phyloP scores from a whole-genome alignment of 805 yeast genomes.

The Cyberlindnera sargentensis region DNA sequence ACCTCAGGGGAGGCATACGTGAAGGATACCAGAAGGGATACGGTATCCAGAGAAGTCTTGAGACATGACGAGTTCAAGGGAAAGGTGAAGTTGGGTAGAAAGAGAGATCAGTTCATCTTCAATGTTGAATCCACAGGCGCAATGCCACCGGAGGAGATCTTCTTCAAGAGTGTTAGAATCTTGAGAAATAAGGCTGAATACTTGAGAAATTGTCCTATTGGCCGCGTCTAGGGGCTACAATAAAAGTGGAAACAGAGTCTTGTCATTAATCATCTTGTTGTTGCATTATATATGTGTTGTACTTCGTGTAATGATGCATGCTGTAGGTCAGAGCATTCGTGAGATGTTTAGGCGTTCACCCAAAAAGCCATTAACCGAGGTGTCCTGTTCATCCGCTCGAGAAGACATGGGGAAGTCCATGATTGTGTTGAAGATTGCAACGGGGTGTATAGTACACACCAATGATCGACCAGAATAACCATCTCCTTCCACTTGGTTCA shows the following conservation, averaged over 20 bases:
- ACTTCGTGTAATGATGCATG: not conserved
- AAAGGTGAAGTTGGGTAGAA: constrained; percentile 85
- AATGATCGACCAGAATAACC: constrained; percentile 39
- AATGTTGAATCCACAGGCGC: constrained; percentile 95
- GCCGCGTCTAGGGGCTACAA: constrained; percentile 27
- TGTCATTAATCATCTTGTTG: too few relatives aligned
- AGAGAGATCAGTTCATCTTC: constrained; percentile 88
- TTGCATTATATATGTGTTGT: not conserved
- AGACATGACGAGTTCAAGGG: constrained; percentile 89
- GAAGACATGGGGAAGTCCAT: constrained; percentile 7
- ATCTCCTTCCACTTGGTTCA: constrained; percentile 26
- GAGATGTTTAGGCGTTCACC: constrained; percentile 7
- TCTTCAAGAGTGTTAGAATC: constrained; percentile 81
- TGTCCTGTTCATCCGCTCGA: constrained; percentile 3
- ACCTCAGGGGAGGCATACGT: constrained; percentile 64
- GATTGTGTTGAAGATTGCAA: constrained; percentile 21
- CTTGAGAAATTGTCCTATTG: constrained; percentile 71
- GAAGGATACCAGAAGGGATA: constrained; percentile 86
- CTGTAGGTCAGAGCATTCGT: constrained; percentile 1
- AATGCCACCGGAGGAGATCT: constrained; percentile 94
- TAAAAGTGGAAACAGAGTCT: too few relatives aligned
- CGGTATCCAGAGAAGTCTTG: constrained; percentile 93
- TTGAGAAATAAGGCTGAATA: constrained; percentile 80
- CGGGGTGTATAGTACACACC: constrained; percentile 31
- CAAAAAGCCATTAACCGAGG: constrained; percentile 6